These are phyloP conservation scores for Debaryomycetaceae sp. DNA, from an alignment of 1,139 yeast genomes.

Conservation along the genomic window DNA sequence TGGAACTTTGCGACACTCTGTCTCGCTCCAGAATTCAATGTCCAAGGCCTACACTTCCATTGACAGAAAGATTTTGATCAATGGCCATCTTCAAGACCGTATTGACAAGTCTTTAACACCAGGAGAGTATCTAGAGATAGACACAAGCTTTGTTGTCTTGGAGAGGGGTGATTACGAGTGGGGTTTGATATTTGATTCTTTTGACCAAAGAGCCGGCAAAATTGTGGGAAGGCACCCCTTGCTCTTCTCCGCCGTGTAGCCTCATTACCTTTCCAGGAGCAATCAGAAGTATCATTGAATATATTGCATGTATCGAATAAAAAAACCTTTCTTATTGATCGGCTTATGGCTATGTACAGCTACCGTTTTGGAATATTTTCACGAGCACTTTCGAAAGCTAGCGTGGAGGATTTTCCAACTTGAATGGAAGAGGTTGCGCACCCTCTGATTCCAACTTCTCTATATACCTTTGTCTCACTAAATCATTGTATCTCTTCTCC, in stretches of 20 bases:
- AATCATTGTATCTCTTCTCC: conserved; percentile 44
- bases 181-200: conserved; percentile 65
- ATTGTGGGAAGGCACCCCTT: conserved; percentile 33
- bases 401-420: conserved; percentile 19
- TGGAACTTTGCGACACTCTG: conserved; percentile 58
- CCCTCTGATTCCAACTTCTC: conserved; percentile 45
- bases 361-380: neutral
- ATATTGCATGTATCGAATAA: neutral
- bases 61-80: conserved; percentile 53
- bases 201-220: conserved; percentile 16
- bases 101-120: conserved; percentile 38
- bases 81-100: conserved; percentile 63
- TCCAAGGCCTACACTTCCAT: conserved; percentile 39
- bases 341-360: neutral
- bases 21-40: neutral
- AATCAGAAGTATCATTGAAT: neutral
- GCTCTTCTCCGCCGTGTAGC: conserved; percentile 24
- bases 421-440: conserved; percentile 47
- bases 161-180: conserved; percentile 77
- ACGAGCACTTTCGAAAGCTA: neutral
- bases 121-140: conserved; percentile 36
- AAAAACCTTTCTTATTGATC: neutral
- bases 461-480: conserved; percentile 40
- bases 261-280: neutral
- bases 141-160: conserved; percentile 56